Conservation (phyloP, 2,329 filamentous ascomycete species). For the Aureobasidium uvarum region DNA sequence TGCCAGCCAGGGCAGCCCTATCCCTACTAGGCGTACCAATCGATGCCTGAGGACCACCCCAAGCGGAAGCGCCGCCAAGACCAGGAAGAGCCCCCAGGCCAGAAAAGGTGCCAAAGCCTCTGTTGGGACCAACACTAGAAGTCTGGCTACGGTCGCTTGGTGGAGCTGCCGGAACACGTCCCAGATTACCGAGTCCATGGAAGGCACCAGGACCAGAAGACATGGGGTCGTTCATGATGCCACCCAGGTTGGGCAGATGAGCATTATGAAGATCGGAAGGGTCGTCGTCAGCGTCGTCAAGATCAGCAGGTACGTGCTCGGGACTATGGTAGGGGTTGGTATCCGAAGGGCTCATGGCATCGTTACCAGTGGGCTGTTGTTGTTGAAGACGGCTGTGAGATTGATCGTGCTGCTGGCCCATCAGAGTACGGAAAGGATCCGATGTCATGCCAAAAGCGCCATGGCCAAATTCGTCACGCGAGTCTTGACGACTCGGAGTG, state of each 20-base stretch:
- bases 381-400: slow-evolving; percentile 47
- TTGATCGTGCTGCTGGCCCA: slow-evolving; percentile 55
- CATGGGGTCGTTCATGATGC: slow-evolving; percentile 46
- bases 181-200: slow-evolving; percentile 39
- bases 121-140: slow-evolving; percentile 74
- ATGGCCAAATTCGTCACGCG: slow-evolving; percentile 60
- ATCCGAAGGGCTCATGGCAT: slow-evolving; percentile 84
- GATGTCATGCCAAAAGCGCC: slow-evolving; percentile 61
- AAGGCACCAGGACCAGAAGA: slow-evolving; percentile 32
- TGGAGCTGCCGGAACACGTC: slow-evolving; percentile 51
- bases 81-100: slow-evolving; percentile 48
- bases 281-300: slow-evolving; percentile 48
- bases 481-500: slow-evolving; percentile 48
- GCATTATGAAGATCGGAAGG: slow-evolving; percentile 36
- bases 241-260: slow-evolving; percentile 53
- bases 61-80: slow-evolving; percentile 60
- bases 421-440: slow-evolving; percentile 54
- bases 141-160: slow-evolving; percentile 90
- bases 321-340: slow-evolving; percentile 97
- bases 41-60: slow-evolving; percentile 62
- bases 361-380: slow-evolving; percentile 52
- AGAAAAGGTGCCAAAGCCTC: slow-evolving; percentile 65
- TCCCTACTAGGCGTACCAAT: slow-evolving; percentile 71
- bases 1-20: slow-evolving; percentile 49
- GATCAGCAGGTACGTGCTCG: slow-evolving; percentile 67